Percentiles rank a stretch among this genome's conserved stretches.
Conservation (phyloP, 192 early-diverging fungal species). For the Podila minutissima region DNA sequence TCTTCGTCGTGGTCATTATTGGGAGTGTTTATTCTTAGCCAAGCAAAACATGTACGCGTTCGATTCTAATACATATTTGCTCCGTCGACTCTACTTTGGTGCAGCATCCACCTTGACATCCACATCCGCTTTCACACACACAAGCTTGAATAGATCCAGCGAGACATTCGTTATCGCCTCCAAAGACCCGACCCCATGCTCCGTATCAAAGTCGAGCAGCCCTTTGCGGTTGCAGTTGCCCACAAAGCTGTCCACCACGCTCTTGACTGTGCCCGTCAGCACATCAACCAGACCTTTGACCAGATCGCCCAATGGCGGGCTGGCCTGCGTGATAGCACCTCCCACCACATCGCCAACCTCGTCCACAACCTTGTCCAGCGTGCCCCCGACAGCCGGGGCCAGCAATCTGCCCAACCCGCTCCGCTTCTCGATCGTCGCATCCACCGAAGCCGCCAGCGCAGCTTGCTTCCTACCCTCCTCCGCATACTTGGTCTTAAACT, state of each 20-base stretch:
- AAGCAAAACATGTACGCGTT: no score
- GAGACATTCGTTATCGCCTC: constrained; percentile 9
- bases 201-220: constrained; percentile 18
- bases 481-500: constrained; percentile 1
- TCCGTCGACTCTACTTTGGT: no score
- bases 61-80: no score
- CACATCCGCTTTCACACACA: constrained; percentile 6
- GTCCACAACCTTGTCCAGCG: constrained; percentile 3
- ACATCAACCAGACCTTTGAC: constrained; percentile 6
- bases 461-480: neutral
- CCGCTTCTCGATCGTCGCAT: constrained; percentile 5
- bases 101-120: neutral
- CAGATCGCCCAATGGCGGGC: neutral
- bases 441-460: neutral
- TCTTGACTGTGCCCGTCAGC: constrained; percentile 4
- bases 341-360: neutral
- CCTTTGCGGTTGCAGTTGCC: constrained; percentile 20
- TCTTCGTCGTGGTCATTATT: no score
- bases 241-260: constrained; percentile 25
- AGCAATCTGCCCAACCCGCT: constrained; percentile 6
- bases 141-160: constrained; percentile 18
- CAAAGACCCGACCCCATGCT: constrained; percentile 4
- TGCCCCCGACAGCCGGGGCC: neutral
- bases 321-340: neutral
- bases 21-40: no score